phyloP scores from a whole-genome alignment of 164 flowering plant genomes.

The Amborella trichopoda region DNA sequence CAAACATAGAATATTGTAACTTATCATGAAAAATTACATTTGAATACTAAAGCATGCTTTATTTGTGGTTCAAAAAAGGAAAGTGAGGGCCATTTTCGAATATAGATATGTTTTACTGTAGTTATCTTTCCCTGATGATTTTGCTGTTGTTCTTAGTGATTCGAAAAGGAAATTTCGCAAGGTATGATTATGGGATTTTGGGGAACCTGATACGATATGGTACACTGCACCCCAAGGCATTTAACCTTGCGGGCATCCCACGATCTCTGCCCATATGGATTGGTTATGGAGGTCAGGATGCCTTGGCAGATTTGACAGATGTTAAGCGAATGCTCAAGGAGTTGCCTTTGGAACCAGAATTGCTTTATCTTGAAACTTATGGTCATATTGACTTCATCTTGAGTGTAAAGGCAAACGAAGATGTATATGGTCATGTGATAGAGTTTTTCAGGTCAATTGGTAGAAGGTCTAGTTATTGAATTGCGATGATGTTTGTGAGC shows the following conservation, averaged over 20 bases:
- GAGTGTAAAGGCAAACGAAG: slow-evolving; percentile 49
- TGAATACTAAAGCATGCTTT: no score
- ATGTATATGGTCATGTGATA: slow-evolving; percentile 53
- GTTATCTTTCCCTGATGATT: no score
- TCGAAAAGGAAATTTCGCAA: slow-evolving; percentile 73
- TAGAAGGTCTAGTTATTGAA: slow-evolving; percentile 23
- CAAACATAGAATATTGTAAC: no score
- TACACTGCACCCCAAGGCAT: slow-evolving; percentile 41
- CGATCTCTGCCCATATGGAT: slow-evolving; percentile 78
- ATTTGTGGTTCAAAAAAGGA: no score
- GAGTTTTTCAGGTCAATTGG: slow-evolving; percentile 50
- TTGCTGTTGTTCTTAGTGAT: slow-evolving; percentile 60
- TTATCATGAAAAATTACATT: no score
- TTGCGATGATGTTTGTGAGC: no score
- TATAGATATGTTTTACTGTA: no score
- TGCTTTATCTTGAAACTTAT: slow-evolving; percentile 65
- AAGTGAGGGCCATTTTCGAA: no score
- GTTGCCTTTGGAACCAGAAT: slow-evolving; percentile 45
- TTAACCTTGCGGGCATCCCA: slow-evolving; percentile 58
- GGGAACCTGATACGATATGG: slow-evolving; percentile 63
- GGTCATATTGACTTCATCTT: slow-evolving; percentile 79
- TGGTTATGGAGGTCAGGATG: slow-evolving; percentile 87
- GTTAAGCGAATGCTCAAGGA: slow-evolving; percentile 56
- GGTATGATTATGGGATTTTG: slow-evolving; percentile 66
- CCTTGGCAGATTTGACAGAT: slow-evolving; percentile 62